Percentiles rank a stretch among this genome's conserved stretches.
phyloP scores from a whole-genome alignment of 148 eudicot genomes.

The Rhododendron ovatum region DNA sequence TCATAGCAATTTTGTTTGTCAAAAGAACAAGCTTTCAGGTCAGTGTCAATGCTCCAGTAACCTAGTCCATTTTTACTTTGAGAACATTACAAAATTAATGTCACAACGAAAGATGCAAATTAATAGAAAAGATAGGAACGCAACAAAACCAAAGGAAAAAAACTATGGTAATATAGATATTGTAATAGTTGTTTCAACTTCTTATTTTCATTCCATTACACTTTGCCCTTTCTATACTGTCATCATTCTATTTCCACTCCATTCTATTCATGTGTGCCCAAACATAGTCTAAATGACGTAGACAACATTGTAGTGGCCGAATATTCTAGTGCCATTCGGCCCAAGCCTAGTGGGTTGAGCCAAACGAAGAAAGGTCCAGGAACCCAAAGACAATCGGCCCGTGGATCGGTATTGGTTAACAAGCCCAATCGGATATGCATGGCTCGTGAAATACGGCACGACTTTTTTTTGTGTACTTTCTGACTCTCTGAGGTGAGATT shows the following conservation, averaged over 20 bases:
- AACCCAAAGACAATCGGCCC: neutral
- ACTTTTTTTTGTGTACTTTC: too few species aligned
- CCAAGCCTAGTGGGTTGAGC: neutral
- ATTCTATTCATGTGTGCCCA: neutral
- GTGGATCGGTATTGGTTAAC: neutral
- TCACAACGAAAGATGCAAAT: neutral
- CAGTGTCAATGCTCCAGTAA: neutral
- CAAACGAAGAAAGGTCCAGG: neutral
- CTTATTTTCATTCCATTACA: neutral
- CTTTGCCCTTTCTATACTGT: neutral
- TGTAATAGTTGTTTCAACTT: neutral
- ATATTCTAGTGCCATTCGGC: neutral
- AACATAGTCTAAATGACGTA: neutral
- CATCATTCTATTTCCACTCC: neutral
- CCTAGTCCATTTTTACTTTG: neutral
- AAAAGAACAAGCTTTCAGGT: neutral
- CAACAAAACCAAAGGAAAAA: neutral
- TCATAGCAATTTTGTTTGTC: neutral
- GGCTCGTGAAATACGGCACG: neutral
- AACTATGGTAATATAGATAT: neutral
- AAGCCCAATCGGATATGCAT: neutral
- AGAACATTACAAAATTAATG: neutral
- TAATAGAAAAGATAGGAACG: neutral
- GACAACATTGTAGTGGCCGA: neutral
- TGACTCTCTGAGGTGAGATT: too few species aligned